A percentile compares a stretch with the other conserved stretches of the same genome.
phyloP scores from a whole-genome alignment of 768 basidiomycete genomes.

The Suillus discolor region DNA sequence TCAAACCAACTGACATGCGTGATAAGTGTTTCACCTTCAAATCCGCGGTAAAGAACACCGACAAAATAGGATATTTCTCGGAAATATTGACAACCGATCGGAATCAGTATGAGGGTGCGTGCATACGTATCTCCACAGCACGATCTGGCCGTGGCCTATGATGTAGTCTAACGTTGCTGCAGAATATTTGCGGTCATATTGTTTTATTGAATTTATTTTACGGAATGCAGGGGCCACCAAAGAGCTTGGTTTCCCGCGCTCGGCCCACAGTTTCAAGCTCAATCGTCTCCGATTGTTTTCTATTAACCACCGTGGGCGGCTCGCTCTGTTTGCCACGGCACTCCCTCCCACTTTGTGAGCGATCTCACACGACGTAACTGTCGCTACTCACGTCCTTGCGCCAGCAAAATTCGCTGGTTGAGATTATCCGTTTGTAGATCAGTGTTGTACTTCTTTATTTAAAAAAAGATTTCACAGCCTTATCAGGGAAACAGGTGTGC shows the following conservation, averaged over 20 bases:
- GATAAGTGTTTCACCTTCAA: not conserved
- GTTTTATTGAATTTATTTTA: conserved; percentile 1
- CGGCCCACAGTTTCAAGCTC: conserved; percentile 3
- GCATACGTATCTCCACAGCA: not conserved
- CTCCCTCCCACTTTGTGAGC: not conserved
- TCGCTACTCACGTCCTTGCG: not conserved
- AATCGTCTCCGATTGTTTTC: conserved; percentile 2
- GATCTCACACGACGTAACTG: not conserved
- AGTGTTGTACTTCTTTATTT: too few species aligned
- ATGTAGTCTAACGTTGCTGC: not conserved
- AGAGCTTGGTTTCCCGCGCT: conserved; percentile 1
- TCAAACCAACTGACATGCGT: not conserved
- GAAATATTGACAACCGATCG: not conserved
- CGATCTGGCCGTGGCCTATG: not conserved
- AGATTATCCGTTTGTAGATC: not conserved
- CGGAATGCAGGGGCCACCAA: not conserved
- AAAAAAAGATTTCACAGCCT: not conserved
- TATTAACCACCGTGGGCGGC: conserved; percentile 1
- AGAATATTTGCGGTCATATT: not conserved
- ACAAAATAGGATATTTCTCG: not conserved
- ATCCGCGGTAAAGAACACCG: not conserved
- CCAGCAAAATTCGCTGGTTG: not conserved
- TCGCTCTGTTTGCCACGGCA: not conserved
- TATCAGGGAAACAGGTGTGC: not conserved
- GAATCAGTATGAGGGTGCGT: not conserved